Evolutionary conservation across 2,329 filamentous ascomycete species (phyloP), one percentile per base, ranked within the genome.

Genomic region (Tolypocladium endophyticum): DNA sequence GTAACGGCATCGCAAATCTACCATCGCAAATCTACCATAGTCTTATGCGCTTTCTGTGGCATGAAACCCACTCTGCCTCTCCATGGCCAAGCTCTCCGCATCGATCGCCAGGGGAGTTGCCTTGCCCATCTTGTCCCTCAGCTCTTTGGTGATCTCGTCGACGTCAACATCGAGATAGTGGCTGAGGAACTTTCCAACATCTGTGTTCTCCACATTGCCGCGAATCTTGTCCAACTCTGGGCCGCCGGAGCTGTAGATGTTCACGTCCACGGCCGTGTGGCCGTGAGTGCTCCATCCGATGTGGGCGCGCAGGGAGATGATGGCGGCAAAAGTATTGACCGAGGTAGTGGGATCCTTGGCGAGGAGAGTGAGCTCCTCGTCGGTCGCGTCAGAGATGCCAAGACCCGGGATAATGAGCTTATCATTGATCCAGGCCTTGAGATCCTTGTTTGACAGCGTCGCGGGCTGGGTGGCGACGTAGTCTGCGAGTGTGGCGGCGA

Each of bases 271-370:
- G 57, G 88, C 94, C 25, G 87, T 89, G 76, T 99, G 94, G 35
- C 94, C 94, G 72, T 97, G 93, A 0, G 92, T 96, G 64, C 84
- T 87, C 94, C 94, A 99, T 18, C 94, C 95, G 52, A 96, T 84
- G 69, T 96, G 91, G 1, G 92, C 90, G 61, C 94, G 85, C 5
- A 89, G 82, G 66, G 90, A 96, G 66, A 97, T 84, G 78, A 99
- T 93, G 68, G 90, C 87, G 0, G 92, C 86, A 70, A 97, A 89
- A 2, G 82, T 76, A 4, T 79, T 73, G 38, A 80, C 75, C 14
- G 86, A 80, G 4, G 75, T 72, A 1, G 77, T 77, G 0, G 86
- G 83, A 33, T 80, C 74, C 39, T 83, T 75, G 30, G 90, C 79
- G 38, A 97, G 78, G 6, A 74, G 72, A 30, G 84, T 74, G 43